Evolutionary conservation across 352 stramenopile species (phyloP), one percentile per base, ranked within the genome.

Genomic region (Pythium grandisporangium): DNA sequence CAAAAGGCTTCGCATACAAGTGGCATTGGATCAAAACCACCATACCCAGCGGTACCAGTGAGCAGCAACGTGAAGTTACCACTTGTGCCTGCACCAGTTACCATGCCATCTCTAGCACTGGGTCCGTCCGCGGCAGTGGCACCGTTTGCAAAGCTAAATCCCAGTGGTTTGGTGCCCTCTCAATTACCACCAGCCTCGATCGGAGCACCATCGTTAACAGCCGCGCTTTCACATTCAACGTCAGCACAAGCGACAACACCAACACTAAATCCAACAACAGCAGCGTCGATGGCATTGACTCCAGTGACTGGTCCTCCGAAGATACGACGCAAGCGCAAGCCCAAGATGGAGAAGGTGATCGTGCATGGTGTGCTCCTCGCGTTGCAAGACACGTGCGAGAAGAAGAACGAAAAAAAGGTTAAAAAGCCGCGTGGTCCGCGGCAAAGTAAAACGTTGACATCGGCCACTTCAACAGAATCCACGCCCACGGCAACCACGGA

Each of bases 341-440:
- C 56, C 0, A 83, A 75, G 54, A 75, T 58, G 19, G 58, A 81
- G 25, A 65, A 77, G 23, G 29, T 81, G 30, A 40, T 85, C 4
- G 60, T 75, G 2, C 56, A 58, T 16, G 62, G 62, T 16, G 50
- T 58, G 3, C 55, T 77, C 42, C 53, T 83, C 11, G 39, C 70
- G 13, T 59, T 85, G 12, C 55, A 47, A 0, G 72, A 85, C 43
- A 72, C 69, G 17, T 85, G 72, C 35, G 72, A 85, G 37, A 79
- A 73, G 37, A 69, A 59, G 12, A 34, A 25, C 2, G 72, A 83
- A 37, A 83, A 83, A 43, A 82, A 82, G 43, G 42, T 78, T 14
- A 63, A 72, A 24, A 85, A 85, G 30, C 62, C 56, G 32, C 27
- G 27, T 14, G 10, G 8, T 32, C 14, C 27, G 27, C n/a, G n/a